phyloP scores from a whole-genome alignment of 805 yeast genomes.

The Clavispora fructus region DNA sequence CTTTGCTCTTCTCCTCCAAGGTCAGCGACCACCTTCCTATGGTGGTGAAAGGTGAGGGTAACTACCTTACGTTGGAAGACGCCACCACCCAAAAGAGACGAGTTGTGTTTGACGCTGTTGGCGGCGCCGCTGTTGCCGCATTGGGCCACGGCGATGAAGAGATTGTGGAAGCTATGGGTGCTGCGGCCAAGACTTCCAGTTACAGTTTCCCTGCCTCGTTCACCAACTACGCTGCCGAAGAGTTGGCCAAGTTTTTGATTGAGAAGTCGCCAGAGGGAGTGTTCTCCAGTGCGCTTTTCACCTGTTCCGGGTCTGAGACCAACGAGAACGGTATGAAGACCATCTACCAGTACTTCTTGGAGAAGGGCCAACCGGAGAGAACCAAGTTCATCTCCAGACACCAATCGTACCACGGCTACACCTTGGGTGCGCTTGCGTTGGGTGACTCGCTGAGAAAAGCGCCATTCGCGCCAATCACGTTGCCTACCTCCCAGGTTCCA shows the following conservation, averaged over 20 bases:
- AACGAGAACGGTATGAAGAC: conserved; percentile 17
- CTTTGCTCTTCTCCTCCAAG: conserved; percentile 11
- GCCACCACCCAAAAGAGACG: conserved; percentile 6
- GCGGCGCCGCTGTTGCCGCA: conserved; percentile 14
- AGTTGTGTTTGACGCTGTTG: conserved; percentile 13
- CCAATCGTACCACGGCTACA: conserved; percentile 15
- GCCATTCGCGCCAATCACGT: conserved; percentile 7
- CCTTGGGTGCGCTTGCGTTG: conserved; percentile 12
- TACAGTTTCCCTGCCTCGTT: conserved; percentile 12
- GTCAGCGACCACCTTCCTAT: conserved; percentile 12
- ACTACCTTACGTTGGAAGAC: conserved; percentile 11
- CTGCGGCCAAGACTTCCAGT: conserved; percentile 9
- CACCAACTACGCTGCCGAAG: conserved; percentile 12
- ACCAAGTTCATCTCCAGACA: conserved; percentile 9
- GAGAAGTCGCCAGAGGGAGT: conserved; percentile 12
- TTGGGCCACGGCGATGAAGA: conserved; percentile 15
- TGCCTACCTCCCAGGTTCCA: conserved; percentile 8
- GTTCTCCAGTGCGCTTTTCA: conserved; percentile 13
- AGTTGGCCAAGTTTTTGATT: conserved; percentile 11
- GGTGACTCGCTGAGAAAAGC: conserved; percentile 7
- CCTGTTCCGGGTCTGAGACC: conserved; percentile 15
- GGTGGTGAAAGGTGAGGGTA: conserved; percentile 14
- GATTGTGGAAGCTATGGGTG: conserved; percentile 9
- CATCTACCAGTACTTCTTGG: conserved; percentile 12
- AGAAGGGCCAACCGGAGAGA: conserved; percentile 13